Base-by-base conservation (phyloP, 805 yeast species). In the Wickerhamomyces canadensis region DNA sequence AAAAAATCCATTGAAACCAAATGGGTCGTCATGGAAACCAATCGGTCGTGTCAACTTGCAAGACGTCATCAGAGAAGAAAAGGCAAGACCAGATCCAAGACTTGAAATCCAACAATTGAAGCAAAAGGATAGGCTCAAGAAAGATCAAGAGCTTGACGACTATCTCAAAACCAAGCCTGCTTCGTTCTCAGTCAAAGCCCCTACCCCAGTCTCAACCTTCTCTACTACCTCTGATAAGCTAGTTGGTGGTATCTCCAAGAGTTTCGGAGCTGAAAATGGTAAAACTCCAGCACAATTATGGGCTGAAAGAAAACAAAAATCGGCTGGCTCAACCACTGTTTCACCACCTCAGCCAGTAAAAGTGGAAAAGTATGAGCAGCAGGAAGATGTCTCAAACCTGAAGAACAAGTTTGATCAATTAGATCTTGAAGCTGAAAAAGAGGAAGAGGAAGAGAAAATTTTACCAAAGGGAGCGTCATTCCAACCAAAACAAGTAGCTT, bases 281-380 rank as follows among this genome's bases (percentile, higher is more conserved):
- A 84, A 86, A 61, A 84, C 95, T 7, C 96, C 97, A 18, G 96
- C 96, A 21, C 96, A 88, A 64, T 52, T 85, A 21, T 88, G 97
- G 97, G 97, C 96, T 18, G 96, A 81, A 55, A 95, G 87, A 33
- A 72, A 79, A 56, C 76, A 67, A 50, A 73, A 53, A 35, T 45
- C 53, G 12, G 45, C 55, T 27, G 60, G 52, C 22, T 40, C 49
- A 4, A 32, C 52, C 5, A 22, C 56, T 11, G 49, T 59, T 22
- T 49, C 51, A 12, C 36, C 49, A 5, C 15, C 43, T 18, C 18
- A 45, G 18, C 36, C 43, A 23, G 32, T 48, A 19, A 59, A 61
- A 59, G 63, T 57, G 28, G 45, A 53, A 12, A 58, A 55, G 5
- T 52, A 34, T 11, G 41, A 42, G 12, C 27, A 11, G 3, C 51